Conservation (phyloP, 2,329 filamentous ascomycete genomes). For the Botrytis fragariae region DNA sequence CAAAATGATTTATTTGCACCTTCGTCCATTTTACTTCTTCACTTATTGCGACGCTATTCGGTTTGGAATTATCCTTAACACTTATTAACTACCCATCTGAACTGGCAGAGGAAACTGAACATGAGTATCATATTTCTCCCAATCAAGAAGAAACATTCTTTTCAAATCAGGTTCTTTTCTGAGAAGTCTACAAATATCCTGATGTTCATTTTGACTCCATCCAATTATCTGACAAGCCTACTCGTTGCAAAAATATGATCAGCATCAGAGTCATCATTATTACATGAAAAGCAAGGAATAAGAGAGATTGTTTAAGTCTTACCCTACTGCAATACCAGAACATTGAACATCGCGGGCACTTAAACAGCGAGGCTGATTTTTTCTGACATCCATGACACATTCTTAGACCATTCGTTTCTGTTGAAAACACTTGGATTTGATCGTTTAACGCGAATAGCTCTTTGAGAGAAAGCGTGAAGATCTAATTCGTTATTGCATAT, state of each 20-base stretch:
- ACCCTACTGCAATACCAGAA: conserved; percentile 36
- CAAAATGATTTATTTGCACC: rapidly evolving
- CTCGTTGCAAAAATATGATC: conserved; percentile 9
- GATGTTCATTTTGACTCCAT: conserved; percentile 37
- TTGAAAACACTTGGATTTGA: conserved; percentile 29
- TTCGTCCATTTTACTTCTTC: not conserved
- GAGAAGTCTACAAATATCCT: conserved; percentile 34
- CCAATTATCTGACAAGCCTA: conserved; percentile 33
- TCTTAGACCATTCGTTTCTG: conserved; percentile 26
- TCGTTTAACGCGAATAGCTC: conserved; percentile 28
- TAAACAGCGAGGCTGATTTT: conserved; percentile 24
- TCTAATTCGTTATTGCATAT: conserved; percentile 15
- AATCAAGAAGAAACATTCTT: conserved; percentile 33
- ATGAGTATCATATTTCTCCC: conserved; percentile 32
- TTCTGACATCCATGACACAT: conserved; percentile 30
- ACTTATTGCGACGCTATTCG: no score
- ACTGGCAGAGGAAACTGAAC: conserved; percentile 29
- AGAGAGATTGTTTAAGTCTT: not conserved
- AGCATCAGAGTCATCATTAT: conserved; percentile 17
- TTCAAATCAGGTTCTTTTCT: conserved; percentile 34
- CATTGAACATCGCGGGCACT: conserved; percentile 29
- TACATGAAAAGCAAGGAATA: not conserved
- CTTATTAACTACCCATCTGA: not conserved
- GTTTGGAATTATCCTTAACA: not conserved
- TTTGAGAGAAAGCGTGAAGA: conserved; percentile 27